Conservation (phyloP, 139 green algal species). For the Volvox africanus region DNA sequence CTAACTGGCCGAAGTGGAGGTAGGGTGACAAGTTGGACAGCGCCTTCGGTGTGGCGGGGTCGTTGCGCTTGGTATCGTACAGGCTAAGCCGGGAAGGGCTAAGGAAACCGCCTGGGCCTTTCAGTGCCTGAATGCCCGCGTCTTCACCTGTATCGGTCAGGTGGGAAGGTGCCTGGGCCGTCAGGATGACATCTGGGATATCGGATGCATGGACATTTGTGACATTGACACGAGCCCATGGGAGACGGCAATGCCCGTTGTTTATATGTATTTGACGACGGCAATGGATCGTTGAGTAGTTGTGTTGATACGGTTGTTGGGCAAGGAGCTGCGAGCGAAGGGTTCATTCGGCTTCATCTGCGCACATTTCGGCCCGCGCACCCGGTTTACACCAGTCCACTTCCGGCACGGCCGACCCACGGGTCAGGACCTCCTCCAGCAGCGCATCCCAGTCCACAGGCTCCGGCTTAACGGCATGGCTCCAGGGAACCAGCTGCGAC, state of each 20-base stretch:
- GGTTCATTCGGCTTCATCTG: no score
- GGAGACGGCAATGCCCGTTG: no score
- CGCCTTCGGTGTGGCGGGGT: conserved; percentile 75
- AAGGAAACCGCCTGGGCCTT: conserved; percentile 83
- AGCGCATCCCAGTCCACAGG: conserved; percentile 85
- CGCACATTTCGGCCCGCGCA: background rate
- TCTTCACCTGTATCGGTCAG: conserved; percentile 37
- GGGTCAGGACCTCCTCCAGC: conserved; percentile 75
- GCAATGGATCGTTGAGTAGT: no score
- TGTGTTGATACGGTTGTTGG: no score
- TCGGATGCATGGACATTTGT: no score
- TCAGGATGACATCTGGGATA: no score
- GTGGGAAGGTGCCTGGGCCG: no score
- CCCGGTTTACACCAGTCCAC: conserved; percentile 82
- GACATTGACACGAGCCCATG: no score
- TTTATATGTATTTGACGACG: no score
- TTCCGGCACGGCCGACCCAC: conserved; percentile 84
- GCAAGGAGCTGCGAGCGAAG: no score
- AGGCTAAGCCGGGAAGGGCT: conserved; percentile 71
- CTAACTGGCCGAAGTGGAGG: conserved; percentile 92
- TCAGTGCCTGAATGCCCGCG: conserved; percentile 63
- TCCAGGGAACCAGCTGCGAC: conserved; percentile 6
- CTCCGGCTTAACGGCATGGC: conserved; percentile 36
- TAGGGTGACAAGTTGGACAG: conserved; percentile 91
- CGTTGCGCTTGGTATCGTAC: conserved; percentile 91